Evolutionary conservation across 148 eudicot genomes (phyloP), one percentile per base, ranked within the genome.

Genomic region (Drosera capensis): DNA sequence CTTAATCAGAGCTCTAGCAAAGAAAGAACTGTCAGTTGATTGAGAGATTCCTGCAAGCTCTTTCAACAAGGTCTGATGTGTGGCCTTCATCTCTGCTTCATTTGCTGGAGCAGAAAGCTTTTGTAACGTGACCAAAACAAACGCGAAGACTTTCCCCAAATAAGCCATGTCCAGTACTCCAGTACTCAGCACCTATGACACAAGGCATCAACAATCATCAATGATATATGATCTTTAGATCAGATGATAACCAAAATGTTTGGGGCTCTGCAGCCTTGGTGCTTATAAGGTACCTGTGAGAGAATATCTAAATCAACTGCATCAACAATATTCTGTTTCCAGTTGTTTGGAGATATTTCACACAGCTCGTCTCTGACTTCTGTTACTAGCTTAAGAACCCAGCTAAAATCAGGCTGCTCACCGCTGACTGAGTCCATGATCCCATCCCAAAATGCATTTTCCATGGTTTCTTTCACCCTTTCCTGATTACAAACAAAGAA

Each of bases 371-470:
- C 88, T 52, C 93, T 78, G 60, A 85, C 87, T 71, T 85, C 99
- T 59, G 77, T 76, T 78, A 74, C 62, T 38, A 90, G 71, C 44
- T 85, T 80, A 51, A 84, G 66, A 50, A 80, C 72, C 63, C 81
- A 83, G 52, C 65, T 74, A 58, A 73, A 85, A 34, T 78, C 72
- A 19, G 85, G 78, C 29, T 75, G 64, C 63, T 80, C 77, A 60
- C 74, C 73, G 57, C 69, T 74, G 66, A 85, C 60, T 9, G 95
- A 78, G 19, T 75, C 85, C 36, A 62, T 68, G 56, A 90, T 35
- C 30, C 82, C 74, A 67, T 90, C 99, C 99, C 99, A 84, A 58
- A 84, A 90, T 22, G 87, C 99, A 23, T 78, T 84, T 57, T 85
- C 84, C 88, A 85, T 80, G 9, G 84, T 71, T 50, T 75, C 78